Percentiles rank a stretch among this genome's conserved stretches.
These are phyloP conservation scores for Epichloe bromicola DNA, from an alignment of 2,329 filamentous ascomycete species.

Conservation along the genomic window DNA sequence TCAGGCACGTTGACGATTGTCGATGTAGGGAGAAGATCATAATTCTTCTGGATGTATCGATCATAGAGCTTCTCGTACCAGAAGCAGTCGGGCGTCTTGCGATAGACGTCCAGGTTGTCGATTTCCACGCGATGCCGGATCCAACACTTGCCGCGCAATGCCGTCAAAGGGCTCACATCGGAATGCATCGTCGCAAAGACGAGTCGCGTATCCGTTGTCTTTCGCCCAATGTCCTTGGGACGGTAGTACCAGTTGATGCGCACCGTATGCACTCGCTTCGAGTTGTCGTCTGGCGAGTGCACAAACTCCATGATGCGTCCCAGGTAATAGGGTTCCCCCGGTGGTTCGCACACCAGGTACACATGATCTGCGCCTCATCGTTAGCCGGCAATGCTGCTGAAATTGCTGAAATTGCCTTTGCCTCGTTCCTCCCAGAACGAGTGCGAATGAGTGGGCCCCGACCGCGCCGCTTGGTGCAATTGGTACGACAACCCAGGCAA, in stretches of 20 bases:
- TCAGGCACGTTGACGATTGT: conserved; percentile 93
- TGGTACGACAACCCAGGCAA: neutral
- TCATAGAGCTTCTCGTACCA: conserved; percentile 98
- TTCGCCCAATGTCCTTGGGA: conserved; percentile 87
- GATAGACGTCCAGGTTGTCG: conserved; percentile 66
- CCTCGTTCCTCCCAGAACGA: conserved; percentile 2
- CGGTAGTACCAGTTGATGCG: conserved; percentile 98
- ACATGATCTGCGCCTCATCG: conserved; percentile 49
- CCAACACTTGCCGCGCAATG: conserved; percentile 83
- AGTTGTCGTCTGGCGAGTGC: conserved; percentile 61
- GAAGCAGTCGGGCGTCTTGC: conserved; percentile 75
- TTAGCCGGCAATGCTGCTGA: conserved; percentile 6
- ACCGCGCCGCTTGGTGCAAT: conserved; percentile 6
- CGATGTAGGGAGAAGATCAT: conserved; percentile 86
- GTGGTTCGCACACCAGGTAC: conserved; percentile 93
- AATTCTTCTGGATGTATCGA: conserved; percentile 94
- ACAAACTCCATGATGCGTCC: conserved; percentile 98
- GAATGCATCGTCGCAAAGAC: conserved; percentile 98
- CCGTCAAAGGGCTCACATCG: conserved; percentile 83
- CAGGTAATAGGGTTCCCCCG: conserved; percentile 94
- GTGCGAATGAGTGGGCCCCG: conserved; percentile 5
- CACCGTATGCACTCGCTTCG: conserved; percentile 67
- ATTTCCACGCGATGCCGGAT: conserved; percentile 86
- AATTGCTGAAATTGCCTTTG: conserved; percentile 2
- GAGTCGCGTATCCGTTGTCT: conserved; percentile 77